phyloP scores from a whole-genome alignment of 2,329 filamentous ascomycete species.

The Alternaria triticina region DNA sequence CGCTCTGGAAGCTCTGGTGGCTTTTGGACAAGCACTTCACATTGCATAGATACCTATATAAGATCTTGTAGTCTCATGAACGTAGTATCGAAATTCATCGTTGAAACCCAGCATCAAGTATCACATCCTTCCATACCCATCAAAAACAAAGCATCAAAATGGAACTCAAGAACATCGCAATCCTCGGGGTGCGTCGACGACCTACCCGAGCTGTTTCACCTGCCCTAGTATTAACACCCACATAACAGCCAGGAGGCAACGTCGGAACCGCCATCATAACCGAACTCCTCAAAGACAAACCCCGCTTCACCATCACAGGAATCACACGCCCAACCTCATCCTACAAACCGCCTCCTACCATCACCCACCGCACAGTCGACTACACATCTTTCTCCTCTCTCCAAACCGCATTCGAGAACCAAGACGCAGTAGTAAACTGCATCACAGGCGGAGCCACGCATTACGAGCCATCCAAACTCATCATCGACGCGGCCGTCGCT shows the following conservation, averaged over 20 bases:
- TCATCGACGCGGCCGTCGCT: conserved; percentile 44
- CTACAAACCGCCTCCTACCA: conserved; percentile 23
- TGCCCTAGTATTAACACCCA: too few relatives aligned
- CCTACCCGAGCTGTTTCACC: too few relatives aligned
- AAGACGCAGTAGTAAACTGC: conserved; percentile 62
- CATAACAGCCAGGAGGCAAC: conserved; percentile 38
- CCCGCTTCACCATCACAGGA: conserved; percentile 35
- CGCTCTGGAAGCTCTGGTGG: not conserved
- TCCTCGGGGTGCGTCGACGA: too few relatives aligned
- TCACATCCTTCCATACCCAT: not conserved
- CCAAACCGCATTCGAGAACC: conserved; percentile 54
- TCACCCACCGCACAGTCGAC: conserved; percentile 31
- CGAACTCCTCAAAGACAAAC: conserved; percentile 30
- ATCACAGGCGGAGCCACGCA: conserved; percentile 54
- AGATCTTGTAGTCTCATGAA: not conserved
- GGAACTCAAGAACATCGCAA: conserved; percentile 44
- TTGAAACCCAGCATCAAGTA: not conserved
- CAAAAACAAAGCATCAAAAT: conserved; percentile 16
- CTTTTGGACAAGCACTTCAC: not conserved
- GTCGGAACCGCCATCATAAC: conserved; percentile 39
- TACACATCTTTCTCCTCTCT: conserved; percentile 35
- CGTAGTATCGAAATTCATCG: not conserved
- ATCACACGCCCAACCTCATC: conserved; percentile 34
- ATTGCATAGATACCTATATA: not conserved
- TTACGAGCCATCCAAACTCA: conserved; percentile 52